Evolutionary conservation across 2,329 filamentous ascomycete genomes (phyloP), one percentile per base, ranked within the genome.

Genomic region (Colletotrichum camelliae): DNA sequence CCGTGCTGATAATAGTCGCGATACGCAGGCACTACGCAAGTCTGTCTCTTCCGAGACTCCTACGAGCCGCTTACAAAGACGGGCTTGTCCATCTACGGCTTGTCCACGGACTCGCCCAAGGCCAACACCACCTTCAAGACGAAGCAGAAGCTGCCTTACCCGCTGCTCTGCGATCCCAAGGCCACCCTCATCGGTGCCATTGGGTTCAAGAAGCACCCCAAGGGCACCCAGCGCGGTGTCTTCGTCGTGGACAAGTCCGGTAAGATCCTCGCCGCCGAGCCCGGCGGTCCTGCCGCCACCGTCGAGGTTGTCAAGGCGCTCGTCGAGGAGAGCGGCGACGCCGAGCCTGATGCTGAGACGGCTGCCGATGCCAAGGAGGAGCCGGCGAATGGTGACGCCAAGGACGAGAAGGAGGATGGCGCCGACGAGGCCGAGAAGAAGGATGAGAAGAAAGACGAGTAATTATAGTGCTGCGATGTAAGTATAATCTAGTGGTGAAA

Each of bases 91-190:
- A 95, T 99, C 86, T 98, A 95, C 84, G 97, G 97, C 72, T 92
- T 99, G 67, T 97, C 95, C 77, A 91, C 91, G 80, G 97, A 98
- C 87, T 94, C 93, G 64, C 93, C 95, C 81, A 98, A 97, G 87
- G 92, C 95, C 81, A 99, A 99, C 88, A 96, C 95, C 29, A 95
- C 92, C 61, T 99, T 98, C 90, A 94, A 95, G 86, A 93, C 92
- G 55, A 98, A 98, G 88, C 95, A 98, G 85, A 95, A 94, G 78
- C 91, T 98, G 70, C 95, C 94, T 7, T 99, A 98, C 85, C 88
- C 94, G 43, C 91, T 99, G 61, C 91, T 99, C 55, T 98, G 96
- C 87, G 96, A 99, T 84, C 91, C 93, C 7, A 86, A 87, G 67
- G 91, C 90, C 33, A 92, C 91, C 4, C 90, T 99, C 75, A 98